These are phyloP conservation scores for Naganishia cerealis DNA, from an alignment of 1,284 basidiomycete species.

Conservation along the genomic window DNA sequence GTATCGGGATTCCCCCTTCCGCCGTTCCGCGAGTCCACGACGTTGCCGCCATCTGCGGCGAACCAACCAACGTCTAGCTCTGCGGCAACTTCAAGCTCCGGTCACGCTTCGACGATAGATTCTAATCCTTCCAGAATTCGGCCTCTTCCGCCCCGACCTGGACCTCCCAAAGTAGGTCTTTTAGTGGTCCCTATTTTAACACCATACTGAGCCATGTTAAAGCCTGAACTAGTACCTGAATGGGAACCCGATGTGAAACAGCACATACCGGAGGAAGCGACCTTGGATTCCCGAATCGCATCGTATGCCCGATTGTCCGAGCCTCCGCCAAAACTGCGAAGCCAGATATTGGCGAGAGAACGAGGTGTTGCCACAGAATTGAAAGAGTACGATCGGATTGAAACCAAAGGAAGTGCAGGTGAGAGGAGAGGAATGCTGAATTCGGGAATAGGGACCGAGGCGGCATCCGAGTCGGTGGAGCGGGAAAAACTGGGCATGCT, in stretches of 20 bases:
- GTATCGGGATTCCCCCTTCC: constrained; percentile 15
- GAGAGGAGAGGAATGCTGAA: background rate
- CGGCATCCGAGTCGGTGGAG: background rate
- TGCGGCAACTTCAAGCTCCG: constrained; percentile 2
- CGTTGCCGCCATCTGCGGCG: background rate
- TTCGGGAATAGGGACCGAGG: background rate
- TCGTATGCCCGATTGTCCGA: constrained; percentile 24
- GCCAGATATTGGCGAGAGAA: constrained; percentile 19
- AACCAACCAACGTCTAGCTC: background rate
- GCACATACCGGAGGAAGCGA: constrained; percentile 30
- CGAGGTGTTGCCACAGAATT: constrained; percentile 3
- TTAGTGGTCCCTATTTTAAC: background rate
- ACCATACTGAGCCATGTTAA: background rate
- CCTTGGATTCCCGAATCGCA: constrained; percentile 31
- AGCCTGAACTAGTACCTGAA: constrained; percentile 29
- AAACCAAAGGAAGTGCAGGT: background rate
- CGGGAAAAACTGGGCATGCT: constrained; percentile 26
- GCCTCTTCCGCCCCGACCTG: constrained; percentile 32
- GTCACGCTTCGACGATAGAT: background rate
- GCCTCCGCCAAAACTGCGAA: constrained; percentile 28
- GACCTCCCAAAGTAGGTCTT: constrained; percentile 28
- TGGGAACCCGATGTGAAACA: constrained; percentile 35
- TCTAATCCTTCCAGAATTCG: background rate
- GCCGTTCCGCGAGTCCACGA: background rate
- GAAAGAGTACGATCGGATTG: background rate